Evolutionary conservation across 2,329 filamentous ascomycete genomes (phyloP), one percentile per base, ranked within the genome.

Genomic region (Paracorniculantispora psalliotae): DNA sequence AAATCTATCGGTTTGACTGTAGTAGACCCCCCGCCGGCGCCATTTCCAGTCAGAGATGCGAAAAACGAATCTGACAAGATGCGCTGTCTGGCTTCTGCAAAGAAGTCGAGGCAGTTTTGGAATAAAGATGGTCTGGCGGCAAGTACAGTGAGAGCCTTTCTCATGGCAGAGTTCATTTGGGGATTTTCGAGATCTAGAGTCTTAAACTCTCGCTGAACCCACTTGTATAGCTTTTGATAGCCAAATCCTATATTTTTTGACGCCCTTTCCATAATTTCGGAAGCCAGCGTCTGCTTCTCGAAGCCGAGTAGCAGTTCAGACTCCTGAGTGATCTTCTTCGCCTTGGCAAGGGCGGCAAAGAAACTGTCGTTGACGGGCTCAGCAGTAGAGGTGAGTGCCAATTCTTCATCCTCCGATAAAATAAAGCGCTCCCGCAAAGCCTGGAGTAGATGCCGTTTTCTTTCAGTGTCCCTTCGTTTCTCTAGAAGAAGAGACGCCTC

Each of bases 201-300:
- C 71, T 92, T 96, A 75, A 99, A 96, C 67, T 97, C 92, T 61
- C 89, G 87, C 70, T 97, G 92, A 21, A 96, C 87, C 93, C 93
- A 99, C 66, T 91, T 87, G 73, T 96, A 97, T 2, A 99, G 81
- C 70, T 97, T 99, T 70, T 99, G 93, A 66, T 94, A 99, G 5
- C 91, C 93, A 17, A 87, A 81, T 67, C 96, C 94, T 52, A 99
- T 81, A 62, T 91, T 86, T 61, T 91, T 91, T 0, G 92, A 92
- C 58, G 88, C 93, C 71, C 93, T 86, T 63, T 97, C 93, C 81
- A 97, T 92, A 51, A 97, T 83, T 67, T 97, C 92, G 4, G 96
- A 78, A 0, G 93, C 94, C 0, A 97, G 77, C 9, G 87, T 87
- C 73, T 97, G 92, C 66, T 92, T 91, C 71, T 97, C 92, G 30